Conservation (phyloP, 495 filamentous ascomycete species). For the Pseudevernia furfuracea region DNA sequence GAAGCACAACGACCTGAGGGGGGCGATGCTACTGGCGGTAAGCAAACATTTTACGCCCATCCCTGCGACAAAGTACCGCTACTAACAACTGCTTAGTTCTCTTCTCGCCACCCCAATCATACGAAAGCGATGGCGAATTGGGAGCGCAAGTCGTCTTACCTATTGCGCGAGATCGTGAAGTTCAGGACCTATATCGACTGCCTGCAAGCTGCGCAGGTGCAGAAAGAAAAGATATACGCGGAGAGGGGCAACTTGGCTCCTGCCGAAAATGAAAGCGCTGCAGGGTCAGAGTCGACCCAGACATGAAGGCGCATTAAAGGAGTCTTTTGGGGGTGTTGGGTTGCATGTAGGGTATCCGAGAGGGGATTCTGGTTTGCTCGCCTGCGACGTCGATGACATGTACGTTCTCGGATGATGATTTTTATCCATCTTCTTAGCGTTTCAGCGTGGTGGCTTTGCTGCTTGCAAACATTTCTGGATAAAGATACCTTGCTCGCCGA, state of each 20-base stretch:
- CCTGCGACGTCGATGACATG: not conserved
- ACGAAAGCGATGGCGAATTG: constrained; percentile 86
- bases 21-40: constrained; percentile 74
- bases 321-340: not conserved
- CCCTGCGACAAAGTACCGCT: not conserved
- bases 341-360: not conserved
- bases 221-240: constrained; percentile 49
- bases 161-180: constrained; percentile 93
- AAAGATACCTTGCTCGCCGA: not conserved
- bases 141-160: constrained; percentile 88
- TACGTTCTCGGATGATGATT: not conserved
- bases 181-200: constrained; percentile 90
- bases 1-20: constrained; percentile 76
- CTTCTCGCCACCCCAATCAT: constrained; percentile 74
- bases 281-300: constrained; percentile 1
- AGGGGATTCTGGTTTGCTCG: not conserved
- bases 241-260: constrained; percentile 17
- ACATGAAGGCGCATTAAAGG: not conserved
- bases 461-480: not conserved
- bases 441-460: not conserved
- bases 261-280: not conserved
- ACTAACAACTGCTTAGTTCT: constrained; percentile 45
- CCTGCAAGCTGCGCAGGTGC: constrained; percentile 50
- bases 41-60: constrained; percentile 26
- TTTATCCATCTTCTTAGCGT: not conserved